phyloP scores from a whole-genome alignment of 1,284 basidiomycete genomes.

The Exsudoporus floridanus region DNA sequence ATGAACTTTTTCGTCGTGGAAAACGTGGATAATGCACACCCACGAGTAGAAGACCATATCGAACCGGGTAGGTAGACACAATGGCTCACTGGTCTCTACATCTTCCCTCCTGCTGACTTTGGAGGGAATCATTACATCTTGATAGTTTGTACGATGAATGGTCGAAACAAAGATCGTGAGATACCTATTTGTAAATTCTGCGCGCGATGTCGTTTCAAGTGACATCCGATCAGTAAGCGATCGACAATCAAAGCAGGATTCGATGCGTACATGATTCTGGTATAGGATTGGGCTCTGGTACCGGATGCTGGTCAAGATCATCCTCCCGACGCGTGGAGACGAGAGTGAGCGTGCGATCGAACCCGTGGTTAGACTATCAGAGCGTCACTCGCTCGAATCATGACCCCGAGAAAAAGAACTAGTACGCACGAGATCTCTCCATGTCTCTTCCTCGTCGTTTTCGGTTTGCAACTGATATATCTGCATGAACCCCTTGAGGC shows the following conservation, averaged over 20 bases:
- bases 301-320: constrained; percentile 23
- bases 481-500: constrained; percentile 75
- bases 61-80: constrained; percentile 6
- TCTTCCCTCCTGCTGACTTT: constrained; percentile 1
- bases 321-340: constrained; percentile 61
- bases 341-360: constrained; percentile 62
- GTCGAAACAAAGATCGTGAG: constrained; percentile 1
- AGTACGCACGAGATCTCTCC: constrained; percentile 64
- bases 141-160: constrained; percentile 13
- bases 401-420: constrained; percentile 16
- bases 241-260: not conserved
- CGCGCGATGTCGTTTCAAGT: not conserved
- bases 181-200: constrained; percentile 24
- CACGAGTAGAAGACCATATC: constrained; percentile 7
- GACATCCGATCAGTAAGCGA: constrained; percentile 4
- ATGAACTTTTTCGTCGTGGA: constrained; percentile 10
- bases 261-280: constrained; percentile 20
- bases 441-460: constrained; percentile 79
- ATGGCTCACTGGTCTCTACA: constrained; percentile 5
- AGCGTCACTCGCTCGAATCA: constrained; percentile 1
- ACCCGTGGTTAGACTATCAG: constrained; percentile 66
- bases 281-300: constrained; percentile 14
- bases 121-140: constrained; percentile 19
- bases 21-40: constrained; percentile 3
- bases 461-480: constrained; percentile 79